Evolutionary conservation across 371 early-diverging fungal genomes (phyloP), one percentile per base, ranked within the genome.

Genomic region (Lichtheimia hyalospora): DNA sequence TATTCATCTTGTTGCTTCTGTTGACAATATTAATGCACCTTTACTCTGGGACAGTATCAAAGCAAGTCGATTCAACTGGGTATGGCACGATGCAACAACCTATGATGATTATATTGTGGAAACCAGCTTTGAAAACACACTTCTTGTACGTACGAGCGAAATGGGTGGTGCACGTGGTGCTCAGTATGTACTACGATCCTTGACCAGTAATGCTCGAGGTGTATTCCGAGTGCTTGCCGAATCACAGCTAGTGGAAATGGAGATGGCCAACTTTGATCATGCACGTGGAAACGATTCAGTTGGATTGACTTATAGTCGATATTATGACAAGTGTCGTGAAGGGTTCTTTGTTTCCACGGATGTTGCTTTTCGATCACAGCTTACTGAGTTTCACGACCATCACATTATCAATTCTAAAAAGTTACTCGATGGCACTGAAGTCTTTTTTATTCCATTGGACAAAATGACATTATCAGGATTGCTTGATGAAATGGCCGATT

Each of bases 311-410:
- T 86, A 87, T 62, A 68, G 81, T 52, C 70, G 71, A 25, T 88
- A 87, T 57, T 93, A 86, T 71, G 74, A 78, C 39, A 77, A 80
- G 51, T 93, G 94, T 58, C 80, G 88, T 24, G 94, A 96, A 56
- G 77, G 82, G 52, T 96, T 96, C 64, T 80, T 89, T 57, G 94
- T 92, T 39, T 87, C 86, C 25, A 93, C 82, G 61, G 92, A 92
- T 49, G 62, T 89, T 42, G 88, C 89, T 0, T 89, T 97, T 67
- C 88, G 89, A 55, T 86, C 94, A 3, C 90, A 92, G 66, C 69
- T 97, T 55, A 91, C 90, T 2, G 98, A 97, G 73, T 94, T 96
- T 67, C 83, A 84, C 44, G 96, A 96, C 73, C 98, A 97, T 71
- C 80, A 89, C 50, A 85, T 97, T 20, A 89, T 97, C 14, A 77